phyloP scores from a whole-genome alignment of 306 rosid species.

The Albizia julibrissin region DNA sequence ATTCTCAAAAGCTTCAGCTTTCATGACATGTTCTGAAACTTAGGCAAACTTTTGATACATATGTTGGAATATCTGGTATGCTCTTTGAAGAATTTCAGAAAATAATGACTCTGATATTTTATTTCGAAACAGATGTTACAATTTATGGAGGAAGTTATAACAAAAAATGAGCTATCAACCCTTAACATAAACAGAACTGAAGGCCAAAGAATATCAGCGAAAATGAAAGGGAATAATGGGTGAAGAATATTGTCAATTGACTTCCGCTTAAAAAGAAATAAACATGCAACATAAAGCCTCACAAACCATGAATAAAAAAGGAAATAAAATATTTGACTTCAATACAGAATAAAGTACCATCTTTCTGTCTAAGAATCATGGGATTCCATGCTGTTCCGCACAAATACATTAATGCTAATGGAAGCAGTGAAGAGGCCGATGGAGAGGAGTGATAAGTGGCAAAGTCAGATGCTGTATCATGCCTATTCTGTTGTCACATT shows the following conservation, averaged over 20 bases:
- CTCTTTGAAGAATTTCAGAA: neutral
- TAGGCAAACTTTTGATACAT: neutral
- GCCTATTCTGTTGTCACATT: neutral
- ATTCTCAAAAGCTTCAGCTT: slow-evolving; percentile 4
- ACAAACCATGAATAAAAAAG: neutral
- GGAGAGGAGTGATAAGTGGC: slow-evolving; percentile 4
- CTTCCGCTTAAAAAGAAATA: neutral
- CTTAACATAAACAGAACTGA: neutral
- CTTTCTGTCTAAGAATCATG: neutral
- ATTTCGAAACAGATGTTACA: neutral
- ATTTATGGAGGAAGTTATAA: neutral
- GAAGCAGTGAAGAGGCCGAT: neutral
- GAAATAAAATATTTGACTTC: neutral
- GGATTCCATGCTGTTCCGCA: neutral
- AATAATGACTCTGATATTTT: neutral
- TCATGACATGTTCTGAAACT: slow-evolving; percentile 11
- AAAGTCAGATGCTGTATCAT: slow-evolving; percentile 4
- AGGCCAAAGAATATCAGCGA: neutral
- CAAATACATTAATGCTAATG: neutral
- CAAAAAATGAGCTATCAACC: neutral
- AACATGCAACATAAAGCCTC: neutral
- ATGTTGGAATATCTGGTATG: slow-evolving; percentile 7
- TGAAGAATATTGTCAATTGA: neutral
- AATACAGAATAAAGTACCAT: neutral
- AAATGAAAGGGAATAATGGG: neutral